A percentile compares a stretch with the other conserved stretches of the same genome.
phyloP scores from a whole-genome alignment of 2,329 filamentous ascomycete species.

The Monascus ruber region DNA sequence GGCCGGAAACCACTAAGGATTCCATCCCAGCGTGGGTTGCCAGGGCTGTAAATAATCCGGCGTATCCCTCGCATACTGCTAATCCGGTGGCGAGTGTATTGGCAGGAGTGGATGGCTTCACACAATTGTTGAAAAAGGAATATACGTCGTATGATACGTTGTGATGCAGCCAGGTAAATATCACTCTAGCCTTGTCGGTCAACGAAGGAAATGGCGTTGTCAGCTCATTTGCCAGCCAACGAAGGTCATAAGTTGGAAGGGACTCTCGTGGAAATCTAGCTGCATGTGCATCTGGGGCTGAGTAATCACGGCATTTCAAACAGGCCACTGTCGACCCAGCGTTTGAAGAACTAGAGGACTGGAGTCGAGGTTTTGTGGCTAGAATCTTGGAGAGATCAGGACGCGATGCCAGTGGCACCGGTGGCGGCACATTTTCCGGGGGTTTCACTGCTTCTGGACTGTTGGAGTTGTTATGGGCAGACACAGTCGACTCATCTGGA shows the following conservation, averaged over 20 bases:
- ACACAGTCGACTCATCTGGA: slow-evolving; percentile 9
- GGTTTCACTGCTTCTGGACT: slow-evolving; percentile 6
- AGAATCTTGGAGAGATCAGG: slow-evolving; percentile 48
- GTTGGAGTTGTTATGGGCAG: slow-evolving; percentile 8
- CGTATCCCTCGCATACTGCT: slow-evolving; percentile 88
- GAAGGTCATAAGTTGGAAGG: slow-evolving; percentile 57
- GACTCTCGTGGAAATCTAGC: slow-evolving; percentile 61
- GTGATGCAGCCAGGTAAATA: slow-evolving; percentile 93
- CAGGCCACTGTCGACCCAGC: slow-evolving; percentile 38
- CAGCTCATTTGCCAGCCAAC: slow-evolving; percentile 65
- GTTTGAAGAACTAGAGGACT: slow-evolving; percentile 10
- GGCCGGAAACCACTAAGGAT: slow-evolving; percentile 60
- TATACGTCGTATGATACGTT: slow-evolving; percentile 78
- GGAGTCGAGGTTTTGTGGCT: slow-evolving; percentile 39
- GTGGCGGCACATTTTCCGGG: slow-evolving; percentile 28
- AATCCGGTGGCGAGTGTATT: slow-evolving; percentile 65
- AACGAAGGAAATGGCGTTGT: slow-evolving; percentile 67
- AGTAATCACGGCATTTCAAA: slow-evolving; percentile 79
- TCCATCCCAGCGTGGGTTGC: slow-evolving; percentile 71
- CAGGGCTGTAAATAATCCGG: slow-evolving; percentile 66
- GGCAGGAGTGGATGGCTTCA: slow-evolving; percentile 57
- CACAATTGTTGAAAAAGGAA: slow-evolving; percentile 62
- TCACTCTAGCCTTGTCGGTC: slow-evolving; percentile 83
- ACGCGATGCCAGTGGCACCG: slow-evolving; percentile 43
- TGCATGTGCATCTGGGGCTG: slow-evolving; percentile 65